Percentiles rank a stretch among this genome's conserved stretches.
These are phyloP conservation scores for Coemansia sp. DNA, from an alignment of 192 early-diverging fungal species.

Conservation along the genomic window DNA sequence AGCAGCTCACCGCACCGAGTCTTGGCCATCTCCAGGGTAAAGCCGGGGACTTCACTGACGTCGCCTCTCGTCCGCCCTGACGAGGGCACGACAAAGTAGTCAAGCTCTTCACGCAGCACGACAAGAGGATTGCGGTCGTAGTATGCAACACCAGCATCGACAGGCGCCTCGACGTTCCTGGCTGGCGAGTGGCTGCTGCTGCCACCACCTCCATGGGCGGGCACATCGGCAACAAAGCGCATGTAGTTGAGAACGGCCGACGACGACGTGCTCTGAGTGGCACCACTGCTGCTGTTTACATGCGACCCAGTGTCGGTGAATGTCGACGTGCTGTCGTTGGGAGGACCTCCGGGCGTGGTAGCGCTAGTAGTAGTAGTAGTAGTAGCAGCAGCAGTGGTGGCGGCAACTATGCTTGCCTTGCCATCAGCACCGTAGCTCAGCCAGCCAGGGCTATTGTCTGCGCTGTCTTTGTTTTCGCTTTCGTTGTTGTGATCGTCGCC, in stretches of 20 bases:
- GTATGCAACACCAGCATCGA: conserved; percentile 25
- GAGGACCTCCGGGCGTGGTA: neutral
- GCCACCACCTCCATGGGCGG: conserved; percentile 1
- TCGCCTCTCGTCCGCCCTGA: conserved; percentile 42
- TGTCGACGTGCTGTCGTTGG: conserved; percentile 40
- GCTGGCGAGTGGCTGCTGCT: neutral
- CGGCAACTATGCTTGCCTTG: neutral
- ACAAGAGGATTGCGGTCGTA: conserved; percentile 67
- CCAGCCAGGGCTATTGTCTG: conserved; percentile 24
- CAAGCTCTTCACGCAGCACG: conserved; percentile 75
- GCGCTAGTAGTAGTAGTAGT: conserved; percentile 2
- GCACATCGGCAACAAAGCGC: conserved; percentile 39
- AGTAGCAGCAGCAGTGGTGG: conserved; percentile 24
- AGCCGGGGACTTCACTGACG: conserved; percentile 42
- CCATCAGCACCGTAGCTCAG: conserved; percentile 29
- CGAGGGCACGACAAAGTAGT: conserved; percentile 66
- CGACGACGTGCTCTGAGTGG: conserved; percentile 51
- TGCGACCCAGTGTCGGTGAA: conserved; percentile 43
- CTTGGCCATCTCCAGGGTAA: conserved; percentile 59
- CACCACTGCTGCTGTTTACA: conserved; percentile 45
- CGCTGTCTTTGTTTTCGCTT: neutral
- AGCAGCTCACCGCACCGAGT: conserved; percentile 63
- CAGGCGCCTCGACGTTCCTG: conserved; percentile 6
- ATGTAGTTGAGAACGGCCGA: conserved; percentile 55
- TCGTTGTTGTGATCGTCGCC: conserved; percentile 14